Base-by-base conservation (phyloP, 1,139 yeast species). In the Saccharomyces hybrid region DNA sequence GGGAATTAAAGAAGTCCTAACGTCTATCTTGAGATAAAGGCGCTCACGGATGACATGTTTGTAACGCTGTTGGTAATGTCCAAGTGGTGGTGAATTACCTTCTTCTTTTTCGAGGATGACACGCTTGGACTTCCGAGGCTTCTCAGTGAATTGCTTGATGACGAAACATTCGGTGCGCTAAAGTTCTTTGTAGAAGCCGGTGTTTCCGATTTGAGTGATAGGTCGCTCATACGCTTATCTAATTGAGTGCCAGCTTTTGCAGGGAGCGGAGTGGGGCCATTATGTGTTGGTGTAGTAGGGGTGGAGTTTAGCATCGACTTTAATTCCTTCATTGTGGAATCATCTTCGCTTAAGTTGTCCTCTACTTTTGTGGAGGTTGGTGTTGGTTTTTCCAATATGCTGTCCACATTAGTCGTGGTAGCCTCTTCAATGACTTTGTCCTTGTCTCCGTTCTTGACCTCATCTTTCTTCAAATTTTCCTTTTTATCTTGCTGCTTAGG, bases 301-400 rank as follows among this genome's bases (percentile, higher is more conserved):
- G 50, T 23, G 8, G 50, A 38, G 26, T 38, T 8, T 3, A 38
- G 23, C 44, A 38, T 38, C 25, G 44, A 38, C 13, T 14, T 38
- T 11, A 38, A 38, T 19, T 38, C 44, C n/a, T 38, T 42, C 32
- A 25, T 26, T 19, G 46, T 26, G 11, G 27, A 19, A 19, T 46
- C 27, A 7, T 23, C 27, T 46, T 16, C 16, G 14, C 32, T n/a
- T 23, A 8, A 13, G 41, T 11, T 14, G 19, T 46, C 6, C 7
- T 44, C 25, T n/a, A 19, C 46, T 13, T 28, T 41, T 1, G 42
- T 26, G 29, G 44, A 38, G 19, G 44, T 38, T 16, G 59, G 57
- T 2, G 55, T 51, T 4, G 59, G 53, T 31, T 52, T 53, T 11
- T 54, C 59, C 27, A 57, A 16, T 27, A 57, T 14, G 13, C 55